These are phyloP conservation scores for Lasiosphaeria miniovina DNA, from an alignment of 495 filamentous ascomycete species.

Conservation along the genomic window DNA sequence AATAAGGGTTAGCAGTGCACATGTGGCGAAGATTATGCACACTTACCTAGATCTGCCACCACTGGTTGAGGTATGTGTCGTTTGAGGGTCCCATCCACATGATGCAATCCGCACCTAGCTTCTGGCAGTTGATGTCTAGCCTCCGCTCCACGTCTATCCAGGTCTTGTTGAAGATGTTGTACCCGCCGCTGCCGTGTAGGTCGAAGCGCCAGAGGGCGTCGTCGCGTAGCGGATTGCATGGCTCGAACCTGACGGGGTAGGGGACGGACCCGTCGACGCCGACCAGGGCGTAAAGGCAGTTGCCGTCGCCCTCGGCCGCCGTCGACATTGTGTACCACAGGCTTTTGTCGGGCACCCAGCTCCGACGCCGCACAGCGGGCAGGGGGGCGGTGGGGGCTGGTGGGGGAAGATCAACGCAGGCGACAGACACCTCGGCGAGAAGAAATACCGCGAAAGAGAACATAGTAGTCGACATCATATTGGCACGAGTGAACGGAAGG, in stretches of 20 bases:
- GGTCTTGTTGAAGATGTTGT: conserved; percentile 2
- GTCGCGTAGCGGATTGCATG: neutral
- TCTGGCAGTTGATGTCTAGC: conserved; percentile 1
- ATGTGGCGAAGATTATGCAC: neutral
- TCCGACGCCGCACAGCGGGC: neutral
- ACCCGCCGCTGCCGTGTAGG: neutral
- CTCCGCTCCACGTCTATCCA: neutral
- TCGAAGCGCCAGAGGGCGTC: neutral
- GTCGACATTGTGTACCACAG: conserved; percentile 2
- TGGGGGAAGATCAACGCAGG: no score
- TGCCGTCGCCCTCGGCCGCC: neutral
- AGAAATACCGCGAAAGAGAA: no score
- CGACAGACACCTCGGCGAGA: neutral
- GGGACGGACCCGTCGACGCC: neutral
- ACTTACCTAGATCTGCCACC: neutral
- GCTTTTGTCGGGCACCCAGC: neutral
- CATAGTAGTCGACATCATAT: no score
- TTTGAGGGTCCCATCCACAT: neutral
- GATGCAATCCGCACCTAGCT: neutral
- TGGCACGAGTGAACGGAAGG: no score
- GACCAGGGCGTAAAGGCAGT: neutral
- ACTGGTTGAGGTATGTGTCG: neutral
- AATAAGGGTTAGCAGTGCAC: neutral
- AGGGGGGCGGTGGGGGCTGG: neutral
- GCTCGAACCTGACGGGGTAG: neutral